These are phyloP conservation scores for Thymus mandschuricus DNA, from an alignment of 257 asterid genomes.

Conservation along the genomic window DNA sequence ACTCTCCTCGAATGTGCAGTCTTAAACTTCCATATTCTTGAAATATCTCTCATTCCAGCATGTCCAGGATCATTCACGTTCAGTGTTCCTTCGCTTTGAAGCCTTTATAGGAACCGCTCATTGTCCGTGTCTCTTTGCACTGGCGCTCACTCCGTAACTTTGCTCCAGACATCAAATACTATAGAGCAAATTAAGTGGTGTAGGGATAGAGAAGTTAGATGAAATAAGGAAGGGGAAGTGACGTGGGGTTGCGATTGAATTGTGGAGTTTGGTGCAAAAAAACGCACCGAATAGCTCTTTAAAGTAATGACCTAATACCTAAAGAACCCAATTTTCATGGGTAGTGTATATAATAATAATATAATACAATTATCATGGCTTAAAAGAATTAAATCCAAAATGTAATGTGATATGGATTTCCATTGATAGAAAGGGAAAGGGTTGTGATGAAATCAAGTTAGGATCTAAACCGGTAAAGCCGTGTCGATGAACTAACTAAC, in stretches of 20 bases:
- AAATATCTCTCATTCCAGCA: no score
- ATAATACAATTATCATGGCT: neutral
- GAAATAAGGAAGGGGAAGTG: neutral
- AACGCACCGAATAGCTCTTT: neutral
- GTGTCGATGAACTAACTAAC: neutral
- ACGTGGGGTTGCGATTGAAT: neutral
- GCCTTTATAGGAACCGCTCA: no score
- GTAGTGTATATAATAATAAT: no score
- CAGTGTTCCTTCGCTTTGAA: no score
- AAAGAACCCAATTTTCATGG: neutral
- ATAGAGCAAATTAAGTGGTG: no score
- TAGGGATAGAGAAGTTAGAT: neutral
- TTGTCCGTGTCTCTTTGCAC: no score
- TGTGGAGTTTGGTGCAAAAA: neutral
- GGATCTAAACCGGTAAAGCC: neutral
- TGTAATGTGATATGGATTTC: neutral
- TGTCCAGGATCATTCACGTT: no score
- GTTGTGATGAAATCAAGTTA: neutral
- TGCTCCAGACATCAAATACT: no score
- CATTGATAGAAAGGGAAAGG: neutral
- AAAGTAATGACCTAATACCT: neutral
- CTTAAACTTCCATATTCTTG: no score
- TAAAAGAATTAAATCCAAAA: neutral
- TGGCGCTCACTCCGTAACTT: no score
- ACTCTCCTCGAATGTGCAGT: no score